These are phyloP conservation scores for Grigorovia humatica DNA, from an alignment of 805 yeast genomes.

Conservation along the genomic window DNA sequence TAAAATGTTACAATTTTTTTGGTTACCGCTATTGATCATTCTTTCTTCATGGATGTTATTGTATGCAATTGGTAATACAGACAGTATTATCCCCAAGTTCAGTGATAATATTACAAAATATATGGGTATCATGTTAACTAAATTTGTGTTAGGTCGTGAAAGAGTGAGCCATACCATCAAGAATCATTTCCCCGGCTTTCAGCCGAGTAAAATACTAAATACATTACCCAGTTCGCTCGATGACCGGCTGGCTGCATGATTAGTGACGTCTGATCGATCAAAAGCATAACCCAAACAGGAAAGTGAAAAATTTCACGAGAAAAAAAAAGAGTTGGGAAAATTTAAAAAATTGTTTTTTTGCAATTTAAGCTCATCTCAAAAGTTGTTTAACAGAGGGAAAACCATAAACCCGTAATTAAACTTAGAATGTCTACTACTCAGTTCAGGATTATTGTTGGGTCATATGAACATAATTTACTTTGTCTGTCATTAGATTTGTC, in stretches of 20 bases:
- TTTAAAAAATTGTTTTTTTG: background rate
- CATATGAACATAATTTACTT: conserved; percentile 85
- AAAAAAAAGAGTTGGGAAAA: too few relatives aligned
- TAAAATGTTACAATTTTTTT: conserved; percentile 76
- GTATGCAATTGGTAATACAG: conserved; percentile 29
- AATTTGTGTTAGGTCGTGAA: conserved; percentile 43
- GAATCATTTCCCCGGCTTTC: conserved; percentile 23
- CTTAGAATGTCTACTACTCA: conserved; percentile 19
- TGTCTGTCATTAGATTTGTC: conserved; percentile 71
- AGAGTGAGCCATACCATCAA: conserved; percentile 35
- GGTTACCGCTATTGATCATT: conserved; percentile 72
- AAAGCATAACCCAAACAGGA: background rate
- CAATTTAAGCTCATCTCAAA: background rate
- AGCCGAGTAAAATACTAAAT: conserved; percentile 11
- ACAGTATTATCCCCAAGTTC: conserved; percentile 21
- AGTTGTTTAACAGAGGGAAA: background rate
- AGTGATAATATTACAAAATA: conserved; percentile 30
- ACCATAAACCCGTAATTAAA: too few relatives aligned
- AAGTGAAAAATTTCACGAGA: background rate
- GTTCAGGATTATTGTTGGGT: conserved; percentile 83
- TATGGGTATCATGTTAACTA: conserved; percentile 36
- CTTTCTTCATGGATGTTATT: conserved; percentile 38
- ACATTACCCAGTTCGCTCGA: conserved; percentile 3
- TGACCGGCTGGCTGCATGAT: background rate
- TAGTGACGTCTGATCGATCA: background rate